Evolutionary conservation across 163 green algal species (phyloP).

Genomic region (Prototheca wickerhamii): DNA sequence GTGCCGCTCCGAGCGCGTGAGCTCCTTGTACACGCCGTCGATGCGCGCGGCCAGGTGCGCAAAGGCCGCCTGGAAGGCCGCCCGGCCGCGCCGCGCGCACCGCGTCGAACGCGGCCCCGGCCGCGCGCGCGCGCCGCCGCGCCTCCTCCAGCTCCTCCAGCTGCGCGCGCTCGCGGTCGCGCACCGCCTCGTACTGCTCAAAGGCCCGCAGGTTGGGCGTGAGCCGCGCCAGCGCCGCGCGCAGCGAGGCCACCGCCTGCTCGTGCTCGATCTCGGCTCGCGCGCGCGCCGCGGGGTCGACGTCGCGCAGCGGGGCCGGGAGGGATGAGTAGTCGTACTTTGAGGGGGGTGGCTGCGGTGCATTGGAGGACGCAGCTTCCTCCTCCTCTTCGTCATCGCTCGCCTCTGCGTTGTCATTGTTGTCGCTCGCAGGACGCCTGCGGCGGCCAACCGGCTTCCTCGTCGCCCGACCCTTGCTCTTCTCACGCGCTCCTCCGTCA

Average conservation of each 20-base stretch:
- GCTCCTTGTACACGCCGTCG: slow-evolving; percentile 73
- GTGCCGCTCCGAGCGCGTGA: slow-evolving; percentile 64
- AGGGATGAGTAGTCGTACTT: slow-evolving; percentile 21
- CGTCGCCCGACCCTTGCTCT: neutral
- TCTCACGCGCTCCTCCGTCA: neutral
- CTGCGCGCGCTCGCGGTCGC: slow-evolving; percentile 65
- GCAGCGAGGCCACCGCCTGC: slow-evolving; percentile 26
- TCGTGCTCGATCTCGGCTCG: slow-evolving; percentile 9
- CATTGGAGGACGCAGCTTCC: neutral
- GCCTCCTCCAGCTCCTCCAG: slow-evolving; percentile 39
- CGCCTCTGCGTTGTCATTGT: no score
- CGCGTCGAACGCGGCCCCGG: neutral
- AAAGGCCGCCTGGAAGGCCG: slow-evolving; percentile 80
- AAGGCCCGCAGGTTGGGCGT: slow-evolving; percentile 73
- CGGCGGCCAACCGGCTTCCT: no score
- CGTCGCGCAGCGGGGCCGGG: slow-evolving; percentile 8
- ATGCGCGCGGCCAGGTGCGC: slow-evolving; percentile 70
- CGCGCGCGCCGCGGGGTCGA: slow-evolving; percentile 14
- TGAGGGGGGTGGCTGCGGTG: neutral
- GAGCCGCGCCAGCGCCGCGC: slow-evolving; percentile 44
- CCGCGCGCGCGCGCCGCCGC: slow-evolving; percentile 15
- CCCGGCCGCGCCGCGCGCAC: slow-evolving; percentile 53
- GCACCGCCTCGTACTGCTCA: slow-evolving; percentile 72
- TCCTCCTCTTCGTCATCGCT: neutral
- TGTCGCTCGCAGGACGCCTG: no score